phyloP scores from a whole-genome alignment of 805 yeast species.

The Saccharomycopsis sp. region DNA sequence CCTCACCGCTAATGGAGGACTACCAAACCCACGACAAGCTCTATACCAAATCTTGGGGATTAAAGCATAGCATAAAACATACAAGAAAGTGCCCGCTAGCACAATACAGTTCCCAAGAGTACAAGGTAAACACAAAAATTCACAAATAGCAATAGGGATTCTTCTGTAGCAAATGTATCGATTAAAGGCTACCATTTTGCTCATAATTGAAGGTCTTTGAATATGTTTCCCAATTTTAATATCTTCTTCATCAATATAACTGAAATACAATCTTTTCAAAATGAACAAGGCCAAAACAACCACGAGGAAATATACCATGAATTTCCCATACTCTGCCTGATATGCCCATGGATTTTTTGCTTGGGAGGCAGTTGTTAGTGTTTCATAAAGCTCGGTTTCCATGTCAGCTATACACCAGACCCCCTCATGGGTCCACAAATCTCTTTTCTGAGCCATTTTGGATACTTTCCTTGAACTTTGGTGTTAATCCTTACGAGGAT shows the following conservation, averaged over 20 bases:
- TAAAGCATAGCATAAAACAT: conserved; percentile 25
- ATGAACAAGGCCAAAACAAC: conserved; percentile 1
- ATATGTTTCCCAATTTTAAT: background rate
- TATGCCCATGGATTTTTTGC: conserved; percentile 1
- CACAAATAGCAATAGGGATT: conserved; percentile 24
- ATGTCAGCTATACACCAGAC: conserved; percentile 14
- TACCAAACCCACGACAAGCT: conserved; percentile 43
- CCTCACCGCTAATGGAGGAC: conserved; percentile 48
- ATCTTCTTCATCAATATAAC: conserved; percentile 1
- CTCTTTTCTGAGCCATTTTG: too few species aligned
- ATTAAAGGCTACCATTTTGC: conserved; percentile 23
- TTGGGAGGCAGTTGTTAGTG: conserved; percentile 1
- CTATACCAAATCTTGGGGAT: conserved; percentile 42
- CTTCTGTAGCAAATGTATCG: conserved; percentile 27
- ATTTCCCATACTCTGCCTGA: conserved; percentile 5
- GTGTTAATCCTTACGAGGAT: too few species aligned
- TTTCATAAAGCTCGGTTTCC: conserved; percentile 1
- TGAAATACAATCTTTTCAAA: conserved; percentile 2
- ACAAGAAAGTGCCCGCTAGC: conserved; percentile 27
- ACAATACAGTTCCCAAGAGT: conserved; percentile 28
- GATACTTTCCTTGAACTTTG: too few species aligned
- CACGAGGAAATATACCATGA: conserved; percentile 5
- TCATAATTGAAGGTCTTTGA: background rate
- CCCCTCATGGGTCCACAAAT: conserved; percentile 22
- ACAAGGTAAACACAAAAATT: conserved; percentile 29